Evolutionary conservation across 257 asterid genomes (phyloP).

Genomic region (Plectranthus barbatus): DNA sequence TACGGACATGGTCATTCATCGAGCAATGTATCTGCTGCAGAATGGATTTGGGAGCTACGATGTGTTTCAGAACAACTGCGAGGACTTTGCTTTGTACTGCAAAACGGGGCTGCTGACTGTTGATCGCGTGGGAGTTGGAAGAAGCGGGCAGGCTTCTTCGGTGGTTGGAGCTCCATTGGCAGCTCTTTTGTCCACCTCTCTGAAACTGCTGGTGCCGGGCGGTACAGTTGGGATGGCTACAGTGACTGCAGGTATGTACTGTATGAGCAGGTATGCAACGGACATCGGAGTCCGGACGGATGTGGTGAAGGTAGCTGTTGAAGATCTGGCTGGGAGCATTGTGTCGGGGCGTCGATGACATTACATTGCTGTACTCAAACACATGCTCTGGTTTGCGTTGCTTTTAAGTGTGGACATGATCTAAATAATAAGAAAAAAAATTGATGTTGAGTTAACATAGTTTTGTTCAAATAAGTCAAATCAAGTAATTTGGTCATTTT

Average conservation of each 20-base stretch:
- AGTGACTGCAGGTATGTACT: conserved; percentile 77
- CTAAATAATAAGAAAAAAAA: no score
- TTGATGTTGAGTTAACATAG: no score
- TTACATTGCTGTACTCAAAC: not conserved
- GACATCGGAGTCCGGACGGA: conserved; percentile 74
- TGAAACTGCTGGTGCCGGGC: conserved; percentile 59
- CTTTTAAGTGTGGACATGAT: not conserved
- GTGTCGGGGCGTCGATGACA: no score
- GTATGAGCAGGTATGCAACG: conserved; percentile 72
- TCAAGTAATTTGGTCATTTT: no score
- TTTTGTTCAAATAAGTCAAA: no score
- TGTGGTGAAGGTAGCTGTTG: conserved; percentile 63
- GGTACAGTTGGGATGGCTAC: conserved; percentile 70
- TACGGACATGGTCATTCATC: conserved; percentile 43
- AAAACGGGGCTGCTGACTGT: conserved; percentile 70
- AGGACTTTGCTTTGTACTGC: conserved; percentile 86
- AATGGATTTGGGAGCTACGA: conserved; percentile 73
- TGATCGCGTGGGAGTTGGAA: conserved; percentile 67
- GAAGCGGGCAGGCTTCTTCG: conserved; percentile 85
- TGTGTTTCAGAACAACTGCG: conserved; percentile 75
- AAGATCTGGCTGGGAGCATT: no score
- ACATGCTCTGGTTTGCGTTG: no score
- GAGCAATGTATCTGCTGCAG: conserved; percentile 79
- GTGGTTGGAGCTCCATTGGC: conserved; percentile 75
- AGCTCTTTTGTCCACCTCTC: conserved; percentile 65